These are phyloP conservation scores for Trypanosoma platydactyli DNA, from an alignment of 208 protist species.

Conservation along the genomic window DNA sequence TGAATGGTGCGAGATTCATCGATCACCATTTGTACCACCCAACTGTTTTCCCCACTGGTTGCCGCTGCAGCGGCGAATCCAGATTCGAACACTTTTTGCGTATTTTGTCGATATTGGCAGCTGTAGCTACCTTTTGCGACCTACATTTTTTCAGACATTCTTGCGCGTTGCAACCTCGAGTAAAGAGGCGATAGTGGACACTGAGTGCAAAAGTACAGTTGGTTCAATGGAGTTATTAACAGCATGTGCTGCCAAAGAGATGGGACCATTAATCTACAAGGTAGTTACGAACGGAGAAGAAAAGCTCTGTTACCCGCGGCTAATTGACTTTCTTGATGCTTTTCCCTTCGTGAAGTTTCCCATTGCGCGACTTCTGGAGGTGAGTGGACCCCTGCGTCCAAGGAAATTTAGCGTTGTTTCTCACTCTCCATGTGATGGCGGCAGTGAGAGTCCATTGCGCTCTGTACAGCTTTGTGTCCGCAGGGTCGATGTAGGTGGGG, in stretches of 20 bases:
- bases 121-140: conserved; percentile 74
- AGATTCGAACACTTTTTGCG: conserved; percentile 63
- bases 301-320: conserved; percentile 68
- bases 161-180: conserved; percentile 47
- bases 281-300: conserved; percentile 44
- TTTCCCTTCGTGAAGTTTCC: conserved; percentile 78
- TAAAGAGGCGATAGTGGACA: conserved; percentile 4
- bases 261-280: conserved; percentile 48
- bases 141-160: conserved; percentile 74
- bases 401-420: conserved; percentile 72
- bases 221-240: conserved; percentile 46
- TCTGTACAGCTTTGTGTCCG: conserved; percentile 37
- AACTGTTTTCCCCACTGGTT: conserved; percentile 83
- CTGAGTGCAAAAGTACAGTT: background rate
- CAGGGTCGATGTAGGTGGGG: conserved; percentile 20
- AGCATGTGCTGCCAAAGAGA: conserved; percentile 47
- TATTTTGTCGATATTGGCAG: conserved; percentile 84
- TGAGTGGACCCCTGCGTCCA: conserved; percentile 68
- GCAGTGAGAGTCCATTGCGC: background rate
- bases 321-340: conserved; percentile 66
- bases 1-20: conserved; percentile 62
- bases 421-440: conserved; percentile 15
- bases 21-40: conserved; percentile 80
- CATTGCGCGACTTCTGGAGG: conserved; percentile 73
- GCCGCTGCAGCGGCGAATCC: conserved; percentile 56